Conservation (phyloP, 768 basidiomycete species). For the Xerocomellus intermedius region DNA sequence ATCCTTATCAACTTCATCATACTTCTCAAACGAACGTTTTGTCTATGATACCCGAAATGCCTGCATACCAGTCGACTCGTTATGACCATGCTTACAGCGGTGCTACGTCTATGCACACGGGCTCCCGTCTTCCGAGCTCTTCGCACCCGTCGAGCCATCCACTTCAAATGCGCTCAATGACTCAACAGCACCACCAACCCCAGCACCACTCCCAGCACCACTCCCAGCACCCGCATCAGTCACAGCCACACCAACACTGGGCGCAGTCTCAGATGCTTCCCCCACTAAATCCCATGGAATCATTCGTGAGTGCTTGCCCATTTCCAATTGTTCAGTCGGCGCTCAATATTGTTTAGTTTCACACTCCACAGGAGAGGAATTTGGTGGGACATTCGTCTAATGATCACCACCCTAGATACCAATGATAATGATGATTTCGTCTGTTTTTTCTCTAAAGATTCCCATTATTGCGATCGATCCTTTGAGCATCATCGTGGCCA, state of each 20-base stretch:
- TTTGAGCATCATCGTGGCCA: slow-evolving; percentile 46
- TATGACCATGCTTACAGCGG: slow-evolving; percentile 52
- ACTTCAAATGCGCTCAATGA: slow-evolving; percentile 50
- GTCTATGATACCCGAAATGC: slow-evolving; percentile 59
- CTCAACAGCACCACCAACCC: slow-evolving; percentile 33
- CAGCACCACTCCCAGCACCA: slow-evolving; percentile 15
- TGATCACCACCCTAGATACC: slow-evolving; percentile 51
- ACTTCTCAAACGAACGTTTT: slow-evolving; percentile 44
- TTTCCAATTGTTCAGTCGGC: slow-evolving; percentile 1
- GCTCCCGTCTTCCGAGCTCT: slow-evolving; percentile 40
- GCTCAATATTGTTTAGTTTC: slow-evolving; percentile 19
- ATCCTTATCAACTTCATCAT: slow-evolving; percentile 44
- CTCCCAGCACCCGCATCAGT: slow-evolving; percentile 19
- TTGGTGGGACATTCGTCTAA: slow-evolving; percentile 48
- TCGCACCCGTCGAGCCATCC: slow-evolving; percentile 30
- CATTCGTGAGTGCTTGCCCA: slow-evolving; percentile 52
- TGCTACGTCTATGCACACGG: slow-evolving; percentile 28
- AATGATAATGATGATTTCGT: slow-evolving; percentile 39
- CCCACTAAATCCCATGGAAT: slow-evolving; percentile 54
- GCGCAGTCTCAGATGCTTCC: slow-evolving; percentile 43
- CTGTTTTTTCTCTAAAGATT: slow-evolving; percentile 36
- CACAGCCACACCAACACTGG: slow-evolving; percentile 47
- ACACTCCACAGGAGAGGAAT: slow-evolving; percentile 45
- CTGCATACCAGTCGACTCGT: slow-evolving; percentile 49
- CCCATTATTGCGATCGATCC: slow-evolving; percentile 44